Evolutionary conservation across 2,329 filamentous ascomycete species (phyloP).

Genomic region (Emergomyces africanus): DNA sequence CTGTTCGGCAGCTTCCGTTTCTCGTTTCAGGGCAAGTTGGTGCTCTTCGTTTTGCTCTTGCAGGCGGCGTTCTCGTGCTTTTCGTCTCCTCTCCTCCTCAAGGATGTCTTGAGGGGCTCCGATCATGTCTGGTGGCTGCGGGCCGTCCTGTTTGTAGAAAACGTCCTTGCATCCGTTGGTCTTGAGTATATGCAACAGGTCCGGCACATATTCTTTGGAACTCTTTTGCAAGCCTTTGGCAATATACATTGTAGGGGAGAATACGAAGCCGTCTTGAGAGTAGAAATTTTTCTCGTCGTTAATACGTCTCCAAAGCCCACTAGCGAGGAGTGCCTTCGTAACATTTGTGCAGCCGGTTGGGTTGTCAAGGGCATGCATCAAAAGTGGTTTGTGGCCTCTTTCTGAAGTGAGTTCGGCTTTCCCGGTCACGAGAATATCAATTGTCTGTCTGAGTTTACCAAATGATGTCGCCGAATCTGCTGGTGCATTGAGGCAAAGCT

Average conservation of each 20-base stretch:
- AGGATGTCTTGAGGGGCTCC: slow-evolving; percentile 9
- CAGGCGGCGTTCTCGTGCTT: slow-evolving; percentile 6
- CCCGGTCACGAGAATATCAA: slow-evolving; percentile 46
- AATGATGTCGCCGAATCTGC: slow-evolving; percentile 31
- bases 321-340: slow-evolving; percentile 47
- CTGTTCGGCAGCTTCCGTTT: slow-evolving; percentile 7
- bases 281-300: slow-evolving; percentile 49
- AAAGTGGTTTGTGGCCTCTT: slow-evolving; percentile 39
- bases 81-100: slow-evolving; percentile 7
- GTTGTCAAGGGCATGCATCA: slow-evolving; percentile 47
- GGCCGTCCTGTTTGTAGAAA: slow-evolving; percentile 8
- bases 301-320: slow-evolving; percentile 51
- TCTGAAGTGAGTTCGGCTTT: slow-evolving; percentile 29
- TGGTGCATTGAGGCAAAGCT: slow-evolving; percentile 47
- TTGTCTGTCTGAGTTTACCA: slow-evolving; percentile 37
- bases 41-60: slow-evolving; percentile 12
- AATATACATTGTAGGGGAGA: slow-evolving; percentile 54
- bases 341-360: slow-evolving; percentile 42
- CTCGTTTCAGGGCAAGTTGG: slow-evolving; percentile 6
- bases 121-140: slow-evolving; percentile 12
- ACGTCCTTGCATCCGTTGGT: slow-evolving; percentile 10
- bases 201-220: slow-evolving; percentile 3
- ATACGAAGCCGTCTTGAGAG: slow-evolving; percentile 41
- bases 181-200: slow-evolving; percentile 10
- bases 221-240: slow-evolving; percentile 7